phyloP scores from a whole-genome alignment of 2,329 filamentous ascomycete genomes.

The Clarireedia hainanense region DNA sequence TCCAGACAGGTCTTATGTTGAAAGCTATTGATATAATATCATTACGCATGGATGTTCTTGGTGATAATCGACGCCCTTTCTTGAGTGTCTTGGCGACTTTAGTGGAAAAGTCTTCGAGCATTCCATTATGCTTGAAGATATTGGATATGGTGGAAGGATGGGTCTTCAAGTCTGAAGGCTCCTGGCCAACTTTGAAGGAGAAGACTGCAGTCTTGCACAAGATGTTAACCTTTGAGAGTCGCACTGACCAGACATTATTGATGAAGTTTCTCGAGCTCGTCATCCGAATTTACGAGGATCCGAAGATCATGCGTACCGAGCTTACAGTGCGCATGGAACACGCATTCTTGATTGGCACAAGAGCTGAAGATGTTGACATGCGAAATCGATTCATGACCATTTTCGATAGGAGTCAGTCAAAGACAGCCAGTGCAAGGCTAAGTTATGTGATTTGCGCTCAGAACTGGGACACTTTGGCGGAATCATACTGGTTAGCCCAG shows the following conservation, averaged over 20 bases:
- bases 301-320: constrained; percentile 89
- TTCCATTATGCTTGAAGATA: constrained; percentile 82
- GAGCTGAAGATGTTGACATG: constrained; percentile 93
- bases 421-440: constrained; percentile 79
- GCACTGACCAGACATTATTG: constrained; percentile 74
- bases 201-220: constrained; percentile 99
- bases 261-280: constrained; percentile 93
- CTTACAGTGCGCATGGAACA: constrained; percentile 96
- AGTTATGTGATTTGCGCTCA: constrained; percentile 85
- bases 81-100: constrained; percentile 90
- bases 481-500: constrained; percentile 96
- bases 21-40: constrained; percentile 93
- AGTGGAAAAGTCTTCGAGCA: constrained; percentile 89
- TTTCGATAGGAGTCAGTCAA: constrained; percentile 91
- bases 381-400: constrained; percentile 94
- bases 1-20: constrained; percentile 86
- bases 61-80: constrained; percentile 86
- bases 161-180: constrained; percentile 93
- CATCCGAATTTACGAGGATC: constrained; percentile 96
- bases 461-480: constrained; percentile 92
- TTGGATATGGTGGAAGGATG: constrained; percentile 88
- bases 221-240: constrained; percentile 91
- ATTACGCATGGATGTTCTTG: constrained; percentile 83
- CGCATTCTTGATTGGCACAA: constrained; percentile 90
- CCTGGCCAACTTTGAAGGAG: constrained; percentile 95